Percentiles rank a stretch among this genome's conserved stretches.
Evolutionary conservation across 768 basidiomycete genomes (phyloP).

Genomic region (Dioszegia crocea): DNA sequence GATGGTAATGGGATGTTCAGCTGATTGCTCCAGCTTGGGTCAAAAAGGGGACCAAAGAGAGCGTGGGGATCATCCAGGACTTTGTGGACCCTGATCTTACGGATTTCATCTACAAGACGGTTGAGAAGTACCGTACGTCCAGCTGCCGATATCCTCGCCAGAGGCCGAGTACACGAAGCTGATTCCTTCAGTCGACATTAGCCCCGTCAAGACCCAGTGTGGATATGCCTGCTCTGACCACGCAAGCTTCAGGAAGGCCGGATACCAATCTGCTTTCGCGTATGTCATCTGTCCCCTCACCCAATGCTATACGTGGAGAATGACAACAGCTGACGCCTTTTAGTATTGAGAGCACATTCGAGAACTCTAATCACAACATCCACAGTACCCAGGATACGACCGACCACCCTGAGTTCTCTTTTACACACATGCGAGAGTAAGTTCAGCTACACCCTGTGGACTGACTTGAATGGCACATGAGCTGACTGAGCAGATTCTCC

Average conservation of each 20-base stretch:
- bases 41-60: conserved; percentile 67
- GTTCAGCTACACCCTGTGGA: too few relatives aligned
- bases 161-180: neutral
- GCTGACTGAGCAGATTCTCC: conserved; percentile 61
- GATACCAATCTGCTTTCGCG: conserved; percentile 72
- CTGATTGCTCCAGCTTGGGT: conserved; percentile 61
- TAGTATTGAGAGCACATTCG: conserved; percentile 49
- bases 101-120: conserved; percentile 69
- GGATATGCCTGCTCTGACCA: conserved; percentile 92
- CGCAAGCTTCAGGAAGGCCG: conserved; percentile 55
- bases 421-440: conserved; percentile 71
- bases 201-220: conserved; percentile 81
- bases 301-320: too few relatives aligned
- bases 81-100: conserved; percentile 70
- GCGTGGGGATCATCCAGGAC: conserved; percentile 74
- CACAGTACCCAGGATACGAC: conserved; percentile 76
- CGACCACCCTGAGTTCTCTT: conserved; percentile 81
- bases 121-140: conserved; percentile 61
- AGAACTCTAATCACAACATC: conserved; percentile 66
- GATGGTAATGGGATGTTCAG: neutral
- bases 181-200: conserved; percentile 61
- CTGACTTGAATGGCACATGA: neutral
- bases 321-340: conserved; percentile 2
- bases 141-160: neutral
- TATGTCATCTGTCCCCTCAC: too few relatives aligned